Evolutionary conservation across 208 protist species (phyloP).

Genomic region (Trypanosoma scelopori): DNA sequence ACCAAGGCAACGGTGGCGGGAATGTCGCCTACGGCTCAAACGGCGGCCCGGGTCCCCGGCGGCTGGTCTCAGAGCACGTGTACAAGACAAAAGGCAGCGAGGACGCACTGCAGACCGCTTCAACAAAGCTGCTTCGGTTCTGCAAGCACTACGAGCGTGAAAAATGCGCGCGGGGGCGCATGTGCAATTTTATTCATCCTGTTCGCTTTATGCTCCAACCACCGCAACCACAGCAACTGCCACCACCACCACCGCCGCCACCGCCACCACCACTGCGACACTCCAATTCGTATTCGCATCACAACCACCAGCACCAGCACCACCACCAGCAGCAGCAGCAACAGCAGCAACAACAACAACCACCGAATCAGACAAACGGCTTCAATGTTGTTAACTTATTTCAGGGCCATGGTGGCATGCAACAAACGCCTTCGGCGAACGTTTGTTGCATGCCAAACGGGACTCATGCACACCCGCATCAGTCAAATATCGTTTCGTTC

Average conservation of each 20-base stretch:
- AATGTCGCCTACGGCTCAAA: slow-evolving; percentile 8
- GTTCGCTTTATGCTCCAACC: slow-evolving; percentile 28
- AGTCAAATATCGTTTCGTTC: neutral
- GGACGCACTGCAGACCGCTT: slow-evolving; percentile 34
- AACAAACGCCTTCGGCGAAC: neutral
- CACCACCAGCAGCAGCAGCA: neutral
- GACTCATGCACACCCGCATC: neutral
- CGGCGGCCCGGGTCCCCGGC: neutral
- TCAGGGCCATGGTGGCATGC: neutral
- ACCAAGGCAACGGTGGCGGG: slow-evolving; percentile 25
- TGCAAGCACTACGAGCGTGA: slow-evolving; percentile 74
- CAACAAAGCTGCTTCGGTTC: slow-evolving; percentile 42
- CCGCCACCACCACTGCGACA: neutral
- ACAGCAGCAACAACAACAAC: neutral
- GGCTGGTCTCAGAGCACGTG: slow-evolving; percentile 41
- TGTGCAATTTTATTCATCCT: slow-evolving; percentile 70
- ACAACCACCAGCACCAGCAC: too few relatives aligned
- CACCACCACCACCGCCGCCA: neutral
- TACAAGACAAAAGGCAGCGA: slow-evolving; percentile 54
- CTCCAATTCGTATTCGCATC: too few relatives aligned
- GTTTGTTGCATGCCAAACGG: neutral
- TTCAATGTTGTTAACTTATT: neutral
- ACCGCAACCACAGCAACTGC: neutral
- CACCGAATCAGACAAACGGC: neutral
- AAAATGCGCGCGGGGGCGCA: slow-evolving; percentile 52